phyloP scores from a whole-genome alignment of 2,329 filamentous ascomycete genomes.

The Fusarium sp. region DNA sequence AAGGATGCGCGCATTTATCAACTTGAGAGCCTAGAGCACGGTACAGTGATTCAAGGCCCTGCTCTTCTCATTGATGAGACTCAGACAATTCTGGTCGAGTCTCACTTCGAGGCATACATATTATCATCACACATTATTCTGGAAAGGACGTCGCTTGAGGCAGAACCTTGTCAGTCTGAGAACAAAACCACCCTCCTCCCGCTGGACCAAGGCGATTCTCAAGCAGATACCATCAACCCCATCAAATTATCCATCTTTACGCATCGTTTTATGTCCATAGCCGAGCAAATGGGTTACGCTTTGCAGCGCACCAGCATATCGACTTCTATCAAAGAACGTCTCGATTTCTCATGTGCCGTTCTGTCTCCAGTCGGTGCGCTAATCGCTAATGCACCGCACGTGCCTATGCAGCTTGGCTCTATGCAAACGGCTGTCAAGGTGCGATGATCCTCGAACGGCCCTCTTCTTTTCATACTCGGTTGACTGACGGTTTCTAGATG shows the following conservation, averaged over 20 bases:
- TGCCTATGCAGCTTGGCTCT: conserved; percentile 59
- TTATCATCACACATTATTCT: neutral
- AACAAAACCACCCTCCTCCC: too few relatives aligned
- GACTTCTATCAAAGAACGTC: conserved; percentile 61
- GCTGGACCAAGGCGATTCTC: too few relatives aligned
- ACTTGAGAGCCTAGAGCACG: neutral
- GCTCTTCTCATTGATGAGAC: neutral
- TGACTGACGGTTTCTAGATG: conserved; percentile 4
- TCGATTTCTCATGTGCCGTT: conserved; percentile 62
- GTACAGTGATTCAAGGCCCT: neutral
- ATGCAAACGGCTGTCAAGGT: conserved; percentile 59
- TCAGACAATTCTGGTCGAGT: neutral
- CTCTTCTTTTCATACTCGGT: too few relatives aligned
- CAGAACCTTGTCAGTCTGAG: too few relatives aligned
- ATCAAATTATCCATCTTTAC: conserved; percentile 69
- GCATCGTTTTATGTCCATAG: conserved; percentile 71
- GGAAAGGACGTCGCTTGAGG: neutral
- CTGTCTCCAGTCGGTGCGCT: conserved; percentile 59
- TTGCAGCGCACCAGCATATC: conserved; percentile 69
- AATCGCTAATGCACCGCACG: conserved; percentile 54
- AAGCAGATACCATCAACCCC: conserved; percentile 56
- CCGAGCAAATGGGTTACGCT: conserved; percentile 71
- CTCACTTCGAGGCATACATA: neutral
- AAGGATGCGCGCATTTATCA: neutral
- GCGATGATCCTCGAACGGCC: too few relatives aligned